Percentiles rank a stretch among this genome's conserved stretches.
Conservation (phyloP, 1,139 yeast genomes). For the Lodderomyces orthopsilosis region DNA sequence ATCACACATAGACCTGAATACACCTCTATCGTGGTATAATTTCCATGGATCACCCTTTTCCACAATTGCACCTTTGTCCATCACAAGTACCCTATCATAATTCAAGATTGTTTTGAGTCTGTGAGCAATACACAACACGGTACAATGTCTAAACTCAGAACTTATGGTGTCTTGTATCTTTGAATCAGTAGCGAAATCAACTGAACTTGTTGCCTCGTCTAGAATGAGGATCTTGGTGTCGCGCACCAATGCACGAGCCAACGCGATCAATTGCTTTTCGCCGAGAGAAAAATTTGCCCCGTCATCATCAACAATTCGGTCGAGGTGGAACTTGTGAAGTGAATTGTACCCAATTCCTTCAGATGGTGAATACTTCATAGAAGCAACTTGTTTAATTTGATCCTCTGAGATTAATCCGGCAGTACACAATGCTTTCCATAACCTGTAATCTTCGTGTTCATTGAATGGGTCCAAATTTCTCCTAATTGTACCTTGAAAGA, state of each 20-base stretch:
- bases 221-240: conserved; percentile 36
- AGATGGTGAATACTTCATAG: neutral
- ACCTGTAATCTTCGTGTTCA: conserved; percentile 45
- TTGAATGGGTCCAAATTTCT: conserved; percentile 68
- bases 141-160: conserved; percentile 34
- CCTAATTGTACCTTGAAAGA: conserved; percentile 65
- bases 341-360: conserved; percentile 2
- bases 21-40: conserved; percentile 18
- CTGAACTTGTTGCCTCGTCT: conserved; percentile 45
- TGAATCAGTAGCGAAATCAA: conserved; percentile 42
- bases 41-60: conserved; percentile 57
- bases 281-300: conserved; percentile 42
- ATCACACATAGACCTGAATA: conserved; percentile 58
- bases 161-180: conserved; percentile 36
- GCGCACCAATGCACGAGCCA: conserved; percentile 41
- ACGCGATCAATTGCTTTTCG: conserved; percentile 40
- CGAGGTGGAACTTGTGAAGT: conserved; percentile 34
- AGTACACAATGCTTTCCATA: conserved; percentile 57
- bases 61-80: conserved; percentile 52
- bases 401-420: conserved; percentile 52
- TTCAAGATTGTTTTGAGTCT: conserved; percentile 38
- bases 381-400: conserved; percentile 1
- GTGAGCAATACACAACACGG: conserved; percentile 43
- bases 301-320: conserved; percentile 38
- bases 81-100: conserved; percentile 37